These are phyloP conservation scores for Cardamine occulta DNA, from an alignment of 345 rosid genomes.

Conservation along the genomic window DNA sequence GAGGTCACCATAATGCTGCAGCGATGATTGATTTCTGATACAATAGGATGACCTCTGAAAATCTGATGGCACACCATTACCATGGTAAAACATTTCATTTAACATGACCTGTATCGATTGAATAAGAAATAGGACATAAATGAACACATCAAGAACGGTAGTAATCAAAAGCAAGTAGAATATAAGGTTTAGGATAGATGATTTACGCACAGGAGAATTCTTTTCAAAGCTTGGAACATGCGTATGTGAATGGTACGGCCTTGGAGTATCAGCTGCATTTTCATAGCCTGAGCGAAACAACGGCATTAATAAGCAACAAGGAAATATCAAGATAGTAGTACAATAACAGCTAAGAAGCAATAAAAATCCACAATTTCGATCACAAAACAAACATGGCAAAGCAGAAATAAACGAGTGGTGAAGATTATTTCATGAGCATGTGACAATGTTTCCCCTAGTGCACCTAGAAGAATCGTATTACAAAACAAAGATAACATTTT, in stretches of 20 bases:
- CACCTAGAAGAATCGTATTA: too few relatives aligned
- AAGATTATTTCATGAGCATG: background rate
- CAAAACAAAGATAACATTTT: too few relatives aligned
- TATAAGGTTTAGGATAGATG: constrained; percentile 20
- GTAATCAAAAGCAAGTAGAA: constrained; percentile 13
- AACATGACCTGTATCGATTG: constrained; percentile 43
- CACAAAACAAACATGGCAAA: constrained; percentile 13
- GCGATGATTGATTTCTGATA: constrained; percentile 35
- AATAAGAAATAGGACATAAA: constrained; percentile 10
- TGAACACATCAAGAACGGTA: constrained; percentile 24
- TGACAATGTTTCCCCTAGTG: too few relatives aligned
- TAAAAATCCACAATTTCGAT: constrained; percentile 10
- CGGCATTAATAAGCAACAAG: constrained; percentile 22
- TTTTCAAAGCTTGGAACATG: constrained; percentile 48
- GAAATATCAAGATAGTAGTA: background rate
- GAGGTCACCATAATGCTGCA: constrained; percentile 42
- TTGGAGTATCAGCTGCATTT: constrained; percentile 49
- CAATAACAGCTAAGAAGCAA: constrained; percentile 17
- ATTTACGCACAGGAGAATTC: constrained; percentile 51
- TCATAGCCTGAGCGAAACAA: constrained; percentile 47
- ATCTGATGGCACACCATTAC: constrained; percentile 46
- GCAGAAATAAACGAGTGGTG: constrained; percentile 10
- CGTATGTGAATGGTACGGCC: constrained; percentile 39
- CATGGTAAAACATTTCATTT: constrained; percentile 46
- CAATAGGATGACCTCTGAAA: constrained; percentile 40